phyloP scores from a whole-genome alignment of 768 basidiomycete genomes.

The Sarcodon sp. region DNA sequence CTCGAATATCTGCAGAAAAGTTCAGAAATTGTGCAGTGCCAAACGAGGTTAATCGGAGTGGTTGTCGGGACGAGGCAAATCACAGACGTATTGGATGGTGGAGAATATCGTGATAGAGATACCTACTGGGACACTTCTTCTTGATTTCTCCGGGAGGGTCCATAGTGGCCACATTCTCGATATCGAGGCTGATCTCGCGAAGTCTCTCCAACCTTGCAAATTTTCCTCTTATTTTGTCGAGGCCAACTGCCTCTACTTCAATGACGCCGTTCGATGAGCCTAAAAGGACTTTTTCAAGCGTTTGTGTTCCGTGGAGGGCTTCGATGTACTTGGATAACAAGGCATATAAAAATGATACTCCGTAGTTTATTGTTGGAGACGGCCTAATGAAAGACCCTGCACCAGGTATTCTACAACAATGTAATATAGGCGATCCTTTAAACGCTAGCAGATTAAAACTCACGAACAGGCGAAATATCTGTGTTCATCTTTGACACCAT shows the following conservation, averaged over 20 bases:
- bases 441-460: constrained; percentile 12
- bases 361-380: constrained; percentile 42
- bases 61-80: background rate
- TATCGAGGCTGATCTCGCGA: constrained; percentile 72
- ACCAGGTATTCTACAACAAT: constrained; percentile 31
- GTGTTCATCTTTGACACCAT: constrained; percentile 66
- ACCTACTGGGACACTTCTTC: constrained; percentile 58
- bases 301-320: constrained; percentile 31
- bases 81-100: background rate
- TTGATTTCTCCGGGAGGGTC: constrained; percentile 35
- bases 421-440: background rate
- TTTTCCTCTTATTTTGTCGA: constrained; percentile 67
- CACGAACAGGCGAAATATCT: constrained; percentile 75
- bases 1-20: constrained; percentile 44
- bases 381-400: constrained; percentile 78
- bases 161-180: constrained; percentile 43
- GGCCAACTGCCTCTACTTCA: constrained; percentile 72
- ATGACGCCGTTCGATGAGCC: constrained; percentile 80
- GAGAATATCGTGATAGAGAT: constrained; percentile 1
- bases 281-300: constrained; percentile 52
- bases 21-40: background rate
- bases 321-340: constrained; percentile 73
- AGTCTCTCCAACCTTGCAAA: constrained; percentile 55
- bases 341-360: constrained; percentile 63
- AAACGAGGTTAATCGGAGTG: background rate